A percentile compares a stretch with the other conserved stretches of the same genome.
phyloP scores from a whole-genome alignment of 2,329 filamentous ascomycete genomes.

The Colletotrichum liaoningense region DNA sequence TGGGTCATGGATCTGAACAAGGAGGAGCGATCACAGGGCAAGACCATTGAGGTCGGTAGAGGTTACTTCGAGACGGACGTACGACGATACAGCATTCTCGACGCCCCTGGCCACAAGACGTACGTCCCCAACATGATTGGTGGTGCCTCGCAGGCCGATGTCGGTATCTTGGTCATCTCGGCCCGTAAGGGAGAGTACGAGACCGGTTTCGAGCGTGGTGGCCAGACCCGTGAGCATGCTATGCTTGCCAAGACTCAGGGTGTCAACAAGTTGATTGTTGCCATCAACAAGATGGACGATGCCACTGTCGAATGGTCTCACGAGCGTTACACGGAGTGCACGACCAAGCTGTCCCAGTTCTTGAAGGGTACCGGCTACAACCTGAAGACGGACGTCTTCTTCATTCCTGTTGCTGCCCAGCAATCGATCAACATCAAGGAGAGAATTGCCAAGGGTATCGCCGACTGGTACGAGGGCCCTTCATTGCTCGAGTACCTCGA shows the following conservation, averaged over 20 bases:
- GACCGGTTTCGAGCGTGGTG: slow-evolving; percentile 95
- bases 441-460: slow-evolving; percentile 79
- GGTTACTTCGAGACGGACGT: slow-evolving; percentile 98
- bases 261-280: slow-evolving; percentile 95
- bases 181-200: slow-evolving; percentile 99
- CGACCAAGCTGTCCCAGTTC: slow-evolving; percentile 86
- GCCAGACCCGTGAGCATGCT: slow-evolving; percentile 96
- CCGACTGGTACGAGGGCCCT: slow-evolving; percentile 88
- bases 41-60: slow-evolving; percentile 96
- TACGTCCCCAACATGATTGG: slow-evolving; percentile 99
- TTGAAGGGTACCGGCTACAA: slow-evolving; percentile 95
- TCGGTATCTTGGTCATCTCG: slow-evolving; percentile 95
- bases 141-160: slow-evolving; percentile 90
- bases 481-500: slow-evolving; percentile 97
- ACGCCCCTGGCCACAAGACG: slow-evolving; percentile 97
- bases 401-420: slow-evolving; percentile 97
- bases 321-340: slow-evolving; percentile 93
- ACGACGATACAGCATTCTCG: slow-evolving; percentile 94
- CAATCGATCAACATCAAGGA: slow-evolving; percentile 88
- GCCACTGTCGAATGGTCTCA: slow-evolving; percentile 96
- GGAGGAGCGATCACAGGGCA: slow-evolving; percentile 95
- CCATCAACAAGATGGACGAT: slow-evolving; percentile 99
- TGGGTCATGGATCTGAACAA: slow-evolving; percentile 98
- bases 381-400: slow-evolving; percentile 90
- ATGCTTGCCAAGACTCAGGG: slow-evolving; percentile 98